Percentiles rank a stretch among this genome's conserved stretches.
phyloP scores from a whole-genome alignment of 306 rosid genomes.

The Prosopis cineraria region DNA sequence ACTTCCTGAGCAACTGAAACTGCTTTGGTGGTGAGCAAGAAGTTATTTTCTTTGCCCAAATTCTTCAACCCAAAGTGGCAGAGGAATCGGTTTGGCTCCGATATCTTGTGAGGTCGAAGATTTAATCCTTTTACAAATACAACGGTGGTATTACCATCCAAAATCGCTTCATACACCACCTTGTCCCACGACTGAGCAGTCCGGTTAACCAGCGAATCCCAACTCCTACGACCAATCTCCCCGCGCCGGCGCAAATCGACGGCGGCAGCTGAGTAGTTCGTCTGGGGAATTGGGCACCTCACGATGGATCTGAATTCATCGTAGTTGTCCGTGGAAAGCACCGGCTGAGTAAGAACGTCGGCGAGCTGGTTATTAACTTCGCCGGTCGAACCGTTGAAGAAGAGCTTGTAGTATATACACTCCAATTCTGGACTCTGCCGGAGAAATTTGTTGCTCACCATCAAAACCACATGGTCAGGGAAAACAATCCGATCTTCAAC shows the following conservation, averaged over 20 bases:
- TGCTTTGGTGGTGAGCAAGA: constrained; percentile 44
- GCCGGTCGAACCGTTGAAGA: constrained; percentile 28
- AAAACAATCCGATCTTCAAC: constrained; percentile 53
- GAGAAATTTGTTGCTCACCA: constrained; percentile 31
- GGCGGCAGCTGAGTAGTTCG: constrained; percentile 41
- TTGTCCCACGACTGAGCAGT: constrained; percentile 50
- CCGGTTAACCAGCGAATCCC: constrained; percentile 34
- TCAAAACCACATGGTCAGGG: constrained; percentile 58
- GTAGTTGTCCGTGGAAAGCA: constrained; percentile 46
- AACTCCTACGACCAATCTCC: constrained; percentile 13
- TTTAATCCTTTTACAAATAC: constrained; percentile 69
- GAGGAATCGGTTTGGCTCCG: constrained; percentile 52
- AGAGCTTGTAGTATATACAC: constrained; percentile 46
- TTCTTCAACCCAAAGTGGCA: constrained; percentile 53
- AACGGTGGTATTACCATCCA: constrained; percentile 55
- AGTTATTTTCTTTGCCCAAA: constrained; percentile 27
- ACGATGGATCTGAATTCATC: constrained; percentile 56
- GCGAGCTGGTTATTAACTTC: neutral
- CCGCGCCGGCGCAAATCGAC: constrained; percentile 52
- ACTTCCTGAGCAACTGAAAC: constrained; percentile 68
- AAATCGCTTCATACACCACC: constrained; percentile 61
- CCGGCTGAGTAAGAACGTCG: constrained; percentile 33
- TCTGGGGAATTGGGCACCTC: constrained; percentile 60
- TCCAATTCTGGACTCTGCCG: constrained; percentile 31
- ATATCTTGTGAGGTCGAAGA: constrained; percentile 61